Conservation (phyloP, 257 asterid genomes). For the Gentiana macrophylla region DNA sequence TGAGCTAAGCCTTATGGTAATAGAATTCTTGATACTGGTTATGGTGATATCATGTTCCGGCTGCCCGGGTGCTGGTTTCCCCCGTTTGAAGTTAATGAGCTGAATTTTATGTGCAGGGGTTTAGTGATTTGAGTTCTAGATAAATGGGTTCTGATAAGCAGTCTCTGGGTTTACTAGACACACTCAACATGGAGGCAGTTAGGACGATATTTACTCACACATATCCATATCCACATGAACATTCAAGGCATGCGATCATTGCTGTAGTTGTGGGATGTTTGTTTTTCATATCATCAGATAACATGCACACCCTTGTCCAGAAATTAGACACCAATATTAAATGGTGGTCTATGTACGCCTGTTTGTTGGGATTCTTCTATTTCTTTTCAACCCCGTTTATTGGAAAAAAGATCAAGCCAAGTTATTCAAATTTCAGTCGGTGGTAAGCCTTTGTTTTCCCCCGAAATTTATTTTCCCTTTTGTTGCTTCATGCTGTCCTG, state of each 20-base stretch:
- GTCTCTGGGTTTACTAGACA: conserved; percentile 59
- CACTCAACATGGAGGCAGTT: conserved; percentile 79
- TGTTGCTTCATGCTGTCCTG: too few relatives aligned
- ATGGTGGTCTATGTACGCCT: conserved; percentile 99
- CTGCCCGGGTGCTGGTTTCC: background rate
- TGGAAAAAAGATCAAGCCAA: conserved; percentile 93
- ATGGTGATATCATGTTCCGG: too few relatives aligned
- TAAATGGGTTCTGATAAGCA: conserved; percentile 55
- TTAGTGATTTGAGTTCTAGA: conserved; percentile 12
- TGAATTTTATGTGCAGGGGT: conserved; percentile 12
- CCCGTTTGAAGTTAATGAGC: conserved; percentile 15
- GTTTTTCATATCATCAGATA: conserved; percentile 94
- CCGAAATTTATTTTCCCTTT: background rate
- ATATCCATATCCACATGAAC: conserved; percentile 97
- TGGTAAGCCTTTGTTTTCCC: conserved; percentile 40
- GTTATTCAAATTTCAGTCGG: conserved; percentile 93
- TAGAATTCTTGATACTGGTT: too few relatives aligned
- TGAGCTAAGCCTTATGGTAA: background rate
- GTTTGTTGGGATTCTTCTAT: conserved; percentile 96
- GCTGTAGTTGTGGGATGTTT: conserved; percentile 93
- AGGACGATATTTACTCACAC: conserved; percentile 88
- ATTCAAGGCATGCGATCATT: conserved; percentile 88
- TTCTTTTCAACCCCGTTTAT: conserved; percentile 96
- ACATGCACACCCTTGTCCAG: conserved; percentile 91
- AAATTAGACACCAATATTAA: conserved; percentile 93